These are phyloP conservation scores for Fusarium dlaminii DNA, from an alignment of 2,329 filamentous ascomycete genomes.

Conservation along the genomic window DNA sequence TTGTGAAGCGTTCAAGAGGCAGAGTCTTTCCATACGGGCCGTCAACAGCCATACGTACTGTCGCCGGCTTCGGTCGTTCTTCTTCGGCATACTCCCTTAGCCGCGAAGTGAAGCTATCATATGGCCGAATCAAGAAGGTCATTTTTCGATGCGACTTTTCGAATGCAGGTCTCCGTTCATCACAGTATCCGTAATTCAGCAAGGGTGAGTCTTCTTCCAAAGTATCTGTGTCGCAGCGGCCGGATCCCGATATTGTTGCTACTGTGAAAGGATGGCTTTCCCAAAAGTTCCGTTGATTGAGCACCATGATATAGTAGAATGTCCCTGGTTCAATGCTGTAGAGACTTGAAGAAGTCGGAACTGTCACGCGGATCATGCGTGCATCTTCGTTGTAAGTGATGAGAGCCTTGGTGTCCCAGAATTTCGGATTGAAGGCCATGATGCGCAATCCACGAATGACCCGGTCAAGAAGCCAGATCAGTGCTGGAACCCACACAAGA, in stretches of 20 bases:
- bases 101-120: constrained; percentile 53
- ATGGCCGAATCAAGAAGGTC: constrained; percentile 57
- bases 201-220: background rate
- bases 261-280: constrained; percentile 63
- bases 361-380: constrained; percentile 53
- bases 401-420: constrained; percentile 2
- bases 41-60: background rate
- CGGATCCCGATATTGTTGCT: constrained; percentile 42
- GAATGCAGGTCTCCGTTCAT: background rate
- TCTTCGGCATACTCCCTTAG: background rate
- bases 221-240: background rate
- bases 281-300: constrained; percentile 52
- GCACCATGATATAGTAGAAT: constrained; percentile 57
- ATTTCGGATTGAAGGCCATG: background rate
- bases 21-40: constrained; percentile 4
- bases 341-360: constrained; percentile 47
- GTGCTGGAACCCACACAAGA: constrained; percentile 3
- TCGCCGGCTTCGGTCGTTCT: background rate
- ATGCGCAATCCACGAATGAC: background rate
- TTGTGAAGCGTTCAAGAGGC: background rate
- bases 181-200: background rate
- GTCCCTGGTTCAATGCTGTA: constrained; percentile 52
- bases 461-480: background rate
- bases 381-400: constrained; percentile 22
- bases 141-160: constrained; percentile 32